Base-by-base conservation (phyloP, 148 eudicot species). In the Talinum fruticosum region DNA sequence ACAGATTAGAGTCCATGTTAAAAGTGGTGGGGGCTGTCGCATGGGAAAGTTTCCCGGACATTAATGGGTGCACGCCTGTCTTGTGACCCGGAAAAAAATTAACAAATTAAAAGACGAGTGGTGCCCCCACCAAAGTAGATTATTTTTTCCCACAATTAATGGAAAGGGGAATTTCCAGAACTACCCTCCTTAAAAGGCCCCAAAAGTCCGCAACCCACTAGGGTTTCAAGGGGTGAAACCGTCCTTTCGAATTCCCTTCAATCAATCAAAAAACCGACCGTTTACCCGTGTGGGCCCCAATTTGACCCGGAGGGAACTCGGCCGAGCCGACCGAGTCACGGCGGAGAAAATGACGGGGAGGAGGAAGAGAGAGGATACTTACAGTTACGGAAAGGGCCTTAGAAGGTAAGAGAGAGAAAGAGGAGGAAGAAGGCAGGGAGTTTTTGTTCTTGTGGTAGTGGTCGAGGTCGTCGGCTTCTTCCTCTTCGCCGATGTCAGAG, bases 361-460 rank as follows among this genome's bases (percentile, higher is more conserved):
- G 21, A 14, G 47, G 4, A 32, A 54, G 21, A 51, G 32, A 13
- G 51, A 10, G 51, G 76, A 76, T 37, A 88, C 87, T 86, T 84
- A 88, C 89, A 79, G 86, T 86, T 84, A 88, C 89, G 78, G 86
- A 75, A 61, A 66, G 69, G 72, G 69, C 65, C 23, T 28, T 69
- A 75, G 49, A 38, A 72, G 45, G 84, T 44, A 75, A 69, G 69
- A 74, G 79, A 64, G 75, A 80, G n/a, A 62, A 59, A 33, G 68
- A 33, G 30, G 47, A 26, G 7, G 47, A 26, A 7, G 67, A 23
- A 26, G 30, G 67, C 78, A 29, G 68, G 84, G 79, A 71, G 71
- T 24, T 75, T 78, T 67, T 59, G 70, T 75, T 75, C 69, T 79
- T 76, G 26, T 41, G 47, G 47, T 41, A 7, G n/a, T n/a, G 16